These are phyloP conservation scores for Rosa lucieae DNA, from an alignment of 306 rosid genomes.

Conservation along the genomic window DNA sequence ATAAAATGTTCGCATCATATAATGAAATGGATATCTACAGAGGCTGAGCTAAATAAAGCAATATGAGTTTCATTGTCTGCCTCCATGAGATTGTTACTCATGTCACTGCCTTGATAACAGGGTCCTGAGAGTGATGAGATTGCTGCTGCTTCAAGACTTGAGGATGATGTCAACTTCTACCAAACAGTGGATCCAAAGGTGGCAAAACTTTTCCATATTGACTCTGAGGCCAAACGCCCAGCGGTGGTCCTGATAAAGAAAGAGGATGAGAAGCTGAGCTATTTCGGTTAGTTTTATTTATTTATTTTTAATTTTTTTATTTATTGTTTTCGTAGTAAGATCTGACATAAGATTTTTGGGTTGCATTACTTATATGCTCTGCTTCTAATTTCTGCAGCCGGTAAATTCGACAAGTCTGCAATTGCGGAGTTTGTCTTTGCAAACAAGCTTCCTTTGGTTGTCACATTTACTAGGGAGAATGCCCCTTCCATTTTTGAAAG, in stretches of 20 bases:
- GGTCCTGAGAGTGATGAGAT: slow-evolving; percentile 93
- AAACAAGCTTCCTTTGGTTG: slow-evolving; percentile 92
- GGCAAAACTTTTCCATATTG: slow-evolving; percentile 87
- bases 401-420: slow-evolving; percentile 67
- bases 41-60: background rate
- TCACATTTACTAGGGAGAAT: slow-evolving; percentile 75
- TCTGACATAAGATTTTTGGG: slow-evolving; percentile 9
- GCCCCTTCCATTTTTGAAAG: slow-evolving; percentile 88
- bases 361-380: background rate
- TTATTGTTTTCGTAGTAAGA: background rate
- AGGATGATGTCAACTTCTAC: slow-evolving; percentile 89
- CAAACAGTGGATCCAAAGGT: slow-evolving; percentile 87
- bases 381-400: slow-evolving; percentile 52
- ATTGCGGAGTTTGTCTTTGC: slow-evolving; percentile 69
- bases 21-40: background rate
- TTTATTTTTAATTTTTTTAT: background rate
- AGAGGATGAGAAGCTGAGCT: slow-evolving; percentile 78
- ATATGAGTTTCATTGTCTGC: background rate
- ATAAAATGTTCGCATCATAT: background rate
- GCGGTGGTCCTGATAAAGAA: slow-evolving; percentile 78
- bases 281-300: slow-evolving; percentile 56
- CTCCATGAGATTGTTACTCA: background rate
- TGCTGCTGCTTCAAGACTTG: slow-evolving; percentile 86
- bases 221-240: slow-evolving; percentile 78
- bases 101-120: slow-evolving; percentile 37